phyloP scores from a whole-genome alignment of 768 basidiomycete species.

The Pholiota conissans region DNA sequence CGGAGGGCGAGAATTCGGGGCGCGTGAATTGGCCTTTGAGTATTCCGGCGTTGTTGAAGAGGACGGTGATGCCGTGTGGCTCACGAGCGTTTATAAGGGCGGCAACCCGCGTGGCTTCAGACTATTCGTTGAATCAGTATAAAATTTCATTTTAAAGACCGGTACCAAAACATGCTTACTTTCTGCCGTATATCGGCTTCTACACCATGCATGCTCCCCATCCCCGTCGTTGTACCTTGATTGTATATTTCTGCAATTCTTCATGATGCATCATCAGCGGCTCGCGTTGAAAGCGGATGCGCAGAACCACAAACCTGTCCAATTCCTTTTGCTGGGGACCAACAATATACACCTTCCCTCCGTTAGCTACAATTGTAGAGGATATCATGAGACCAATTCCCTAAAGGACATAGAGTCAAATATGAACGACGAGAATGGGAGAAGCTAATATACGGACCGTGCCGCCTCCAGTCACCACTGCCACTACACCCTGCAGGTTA shows the following conservation, averaged over 20 bases:
- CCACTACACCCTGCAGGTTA: conserved; percentile 2
- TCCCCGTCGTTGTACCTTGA: background rate
- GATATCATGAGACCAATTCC: conserved; percentile 9
- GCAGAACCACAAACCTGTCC: conserved; percentile 1
- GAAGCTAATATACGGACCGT: background rate
- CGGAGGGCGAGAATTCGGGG: background rate
- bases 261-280: background rate
- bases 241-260: conserved; percentile 6
- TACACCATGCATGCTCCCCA: conserved; percentile 6
- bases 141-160: too few species aligned
- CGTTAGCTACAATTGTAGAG: conserved; percentile 4
- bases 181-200: conserved; percentile 4
- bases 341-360: conserved; percentile 9
- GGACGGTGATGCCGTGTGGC: conserved; percentile 1
- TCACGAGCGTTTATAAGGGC: conserved; percentile 1
- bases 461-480: conserved; percentile 7
- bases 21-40: background rate
- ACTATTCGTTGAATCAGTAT: too few species aligned
- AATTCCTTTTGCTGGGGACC: conserved; percentile 3
- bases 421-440: too few species aligned
- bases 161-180: background rate
- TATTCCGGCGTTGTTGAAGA: conserved; percentile 10
- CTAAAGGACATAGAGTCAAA: background rate
- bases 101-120: conserved; percentile 3
- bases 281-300: background rate